phyloP scores from a whole-genome alignment of 495 filamentous ascomycete species.

The Tuber borchii region DNA sequence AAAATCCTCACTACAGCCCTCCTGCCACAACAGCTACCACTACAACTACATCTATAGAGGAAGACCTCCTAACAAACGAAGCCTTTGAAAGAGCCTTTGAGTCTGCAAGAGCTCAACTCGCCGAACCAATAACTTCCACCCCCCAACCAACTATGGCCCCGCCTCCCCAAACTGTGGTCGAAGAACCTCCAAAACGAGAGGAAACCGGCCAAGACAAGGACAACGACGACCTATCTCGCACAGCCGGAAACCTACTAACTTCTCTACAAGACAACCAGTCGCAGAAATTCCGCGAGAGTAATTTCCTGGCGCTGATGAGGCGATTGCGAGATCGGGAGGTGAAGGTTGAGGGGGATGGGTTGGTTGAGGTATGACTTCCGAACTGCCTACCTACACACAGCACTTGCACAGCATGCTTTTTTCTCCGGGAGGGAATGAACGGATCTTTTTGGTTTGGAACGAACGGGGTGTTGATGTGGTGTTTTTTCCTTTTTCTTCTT shows the following conservation, averaged over 20 bases:
- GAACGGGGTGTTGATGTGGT: slow-evolving; percentile 14
- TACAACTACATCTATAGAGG: slow-evolving; percentile 2
- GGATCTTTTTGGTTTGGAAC: slow-evolving; percentile 18
- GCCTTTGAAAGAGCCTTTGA: slow-evolving; percentile 44
- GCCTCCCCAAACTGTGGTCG: slow-evolving; percentile 8
- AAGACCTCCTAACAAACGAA: not conserved
- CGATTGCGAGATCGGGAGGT: slow-evolving; percentile 39
- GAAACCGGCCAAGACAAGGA: slow-evolving; percentile 42
- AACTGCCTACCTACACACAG: not conserved
- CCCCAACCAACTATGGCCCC: not conserved
- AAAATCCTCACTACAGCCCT: not conserved
- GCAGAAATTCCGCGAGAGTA: slow-evolving; percentile 69
- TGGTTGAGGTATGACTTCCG: slow-evolving; percentile 32
- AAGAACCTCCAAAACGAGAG: slow-evolving; percentile 50
- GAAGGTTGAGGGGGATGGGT: slow-evolving; percentile 36
- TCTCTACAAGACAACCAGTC: slow-evolving; percentile 60
- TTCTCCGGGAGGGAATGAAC: not conserved
- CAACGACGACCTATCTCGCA: slow-evolving; percentile 60
- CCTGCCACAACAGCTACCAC: not conserved
- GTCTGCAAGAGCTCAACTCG: slow-evolving; percentile 16
- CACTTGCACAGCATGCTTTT: slow-evolving; percentile 7
- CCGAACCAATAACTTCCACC: slow-evolving; percentile 7
- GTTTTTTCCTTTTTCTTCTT: slow-evolving; percentile 9
- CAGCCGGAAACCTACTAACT: slow-evolving; percentile 65
- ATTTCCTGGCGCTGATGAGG: slow-evolving; percentile 71